phyloP scores from a whole-genome alignment of 1,139 yeast species.

The Yamadazyma songkhlaensis region DNA sequence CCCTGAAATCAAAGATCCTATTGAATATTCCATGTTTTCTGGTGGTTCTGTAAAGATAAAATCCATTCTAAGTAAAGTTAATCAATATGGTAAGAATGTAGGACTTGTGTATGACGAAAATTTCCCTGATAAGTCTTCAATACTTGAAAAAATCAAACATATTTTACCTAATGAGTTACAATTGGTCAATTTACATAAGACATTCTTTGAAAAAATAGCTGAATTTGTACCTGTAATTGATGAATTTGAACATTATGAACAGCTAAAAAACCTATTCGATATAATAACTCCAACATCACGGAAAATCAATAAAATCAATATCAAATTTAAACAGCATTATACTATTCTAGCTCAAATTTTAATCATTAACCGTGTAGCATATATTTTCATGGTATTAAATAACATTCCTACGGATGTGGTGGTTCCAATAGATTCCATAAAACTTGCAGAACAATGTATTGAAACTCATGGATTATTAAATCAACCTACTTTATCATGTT shows the following conservation, averaged over 20 bases:
- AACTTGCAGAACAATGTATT: slow-evolving; percentile 32
- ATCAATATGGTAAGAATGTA: slow-evolving; percentile 6
- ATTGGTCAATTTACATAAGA: slow-evolving; percentile 10
- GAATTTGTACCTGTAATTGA: slow-evolving; percentile 49
- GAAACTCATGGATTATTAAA: slow-evolving; percentile 33
- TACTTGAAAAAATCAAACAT: slow-evolving; percentile 6
- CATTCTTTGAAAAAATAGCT: slow-evolving; percentile 39
- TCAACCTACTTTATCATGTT: slow-evolving; percentile 42
- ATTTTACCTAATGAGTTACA: slow-evolving; percentile 10
- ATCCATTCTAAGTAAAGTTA: slow-evolving; percentile 3
- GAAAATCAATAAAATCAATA: slow-evolving; percentile 15
- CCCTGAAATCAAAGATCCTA: slow-evolving; percentile 4
- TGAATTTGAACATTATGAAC: slow-evolving; percentile 24
- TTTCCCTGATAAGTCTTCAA: slow-evolving; percentile 1
- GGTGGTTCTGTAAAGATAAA: slow-evolving; percentile 4
- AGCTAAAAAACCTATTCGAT: slow-evolving; percentile 17
- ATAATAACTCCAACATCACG: slow-evolving; percentile 15
- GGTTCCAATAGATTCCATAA: slow-evolving; percentile 28
- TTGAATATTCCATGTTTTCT: slow-evolving; percentile 8
- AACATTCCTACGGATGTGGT: slow-evolving; percentile 15
- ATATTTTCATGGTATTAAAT: slow-evolving; percentile 23
- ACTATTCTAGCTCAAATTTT: slow-evolving; percentile 26
- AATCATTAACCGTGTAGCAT: slow-evolving; percentile 22
- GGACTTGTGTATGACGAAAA: slow-evolving; percentile 8
- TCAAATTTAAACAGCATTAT: slow-evolving; percentile 23